A percentile compares a stretch with the other conserved stretches of the same genome.
phyloP scores from a whole-genome alignment of 2,329 filamentous ascomycete genomes.

The Hymenotorrendiella dingleyae region DNA sequence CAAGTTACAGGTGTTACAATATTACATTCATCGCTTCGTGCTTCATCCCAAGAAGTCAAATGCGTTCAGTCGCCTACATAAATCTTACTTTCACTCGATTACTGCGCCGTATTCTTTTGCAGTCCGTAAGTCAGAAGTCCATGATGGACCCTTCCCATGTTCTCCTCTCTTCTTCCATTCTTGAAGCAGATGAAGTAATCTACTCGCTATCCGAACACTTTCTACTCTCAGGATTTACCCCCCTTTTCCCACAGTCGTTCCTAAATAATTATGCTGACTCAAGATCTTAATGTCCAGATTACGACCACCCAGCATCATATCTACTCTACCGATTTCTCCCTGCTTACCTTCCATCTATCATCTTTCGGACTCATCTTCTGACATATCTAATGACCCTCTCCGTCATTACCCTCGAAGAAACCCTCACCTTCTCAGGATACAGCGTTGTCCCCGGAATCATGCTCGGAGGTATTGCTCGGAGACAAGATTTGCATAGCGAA shows the following conservation, averaged over 20 bases:
- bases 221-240: too few relatives aligned
- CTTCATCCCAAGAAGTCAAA: conserved; percentile 49
- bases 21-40: conserved; percentile 66
- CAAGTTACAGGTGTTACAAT: conserved; percentile 51
- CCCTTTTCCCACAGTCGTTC: too few relatives aligned
- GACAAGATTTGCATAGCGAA: conserved; percentile 52
- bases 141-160: too few relatives aligned
- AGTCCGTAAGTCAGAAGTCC: too few relatives aligned
- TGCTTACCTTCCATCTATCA: conserved; percentile 56
- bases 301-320: conserved; percentile 63
- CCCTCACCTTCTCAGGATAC: conserved; percentile 63
- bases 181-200: too few relatives aligned
- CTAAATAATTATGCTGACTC: too few relatives aligned
- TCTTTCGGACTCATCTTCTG: conserved; percentile 66
- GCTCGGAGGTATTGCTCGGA: conserved; percentile 43
- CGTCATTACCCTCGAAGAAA: conserved; percentile 60
- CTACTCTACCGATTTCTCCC: conserved; percentile 59
- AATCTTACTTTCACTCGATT: conserved; percentile 45
- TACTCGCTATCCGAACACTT: too few relatives aligned
- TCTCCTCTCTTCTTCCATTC: too few relatives aligned
- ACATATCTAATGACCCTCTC: conserved; percentile 62
- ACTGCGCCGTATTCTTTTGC: conserved; percentile 55
- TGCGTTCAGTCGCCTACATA: conserved; percentile 38
- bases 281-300: too few relatives aligned
- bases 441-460: conserved; percentile 48